Percentiles rank a stretch among this genome's conserved stretches.
Evolutionary conservation across 1,284 basidiomycete genomes (phyloP).

Genomic region (Polyporus tsugae): DNA sequence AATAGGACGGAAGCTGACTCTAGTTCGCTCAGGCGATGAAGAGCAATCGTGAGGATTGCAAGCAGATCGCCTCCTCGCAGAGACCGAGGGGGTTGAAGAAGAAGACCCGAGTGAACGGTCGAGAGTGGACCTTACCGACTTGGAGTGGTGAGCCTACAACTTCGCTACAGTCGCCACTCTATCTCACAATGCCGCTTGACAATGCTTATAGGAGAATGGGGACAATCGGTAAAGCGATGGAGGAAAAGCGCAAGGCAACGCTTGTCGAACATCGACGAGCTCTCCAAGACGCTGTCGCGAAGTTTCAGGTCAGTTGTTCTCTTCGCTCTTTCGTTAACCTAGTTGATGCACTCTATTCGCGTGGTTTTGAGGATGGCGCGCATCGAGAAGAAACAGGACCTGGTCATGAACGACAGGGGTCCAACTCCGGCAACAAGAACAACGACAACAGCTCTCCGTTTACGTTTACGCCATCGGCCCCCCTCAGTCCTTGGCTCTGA

Average conservation of each 20-base stretch:
- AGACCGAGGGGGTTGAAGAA: neutral
- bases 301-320: neutral
- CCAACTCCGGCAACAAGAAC: neutral
- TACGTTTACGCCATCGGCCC: neutral
- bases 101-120: neutral
- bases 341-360: neutral
- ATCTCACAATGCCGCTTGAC: neutral
- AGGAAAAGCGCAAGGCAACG: neutral
- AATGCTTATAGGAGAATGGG: neutral
- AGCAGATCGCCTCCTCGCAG: neutral
- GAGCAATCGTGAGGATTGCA: neutral
- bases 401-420: neutral
- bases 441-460: neutral
- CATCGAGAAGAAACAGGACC: neutral
- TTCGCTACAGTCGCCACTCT: neutral
- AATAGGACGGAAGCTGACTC: neutral
- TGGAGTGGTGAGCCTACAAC: neutral
- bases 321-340: neutral
- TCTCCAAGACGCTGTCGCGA: neutral
- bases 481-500: no score
- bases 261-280: neutral
- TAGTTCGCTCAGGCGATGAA: neutral
- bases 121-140: neutral
- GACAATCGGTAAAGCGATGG: neutral
- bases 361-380: neutral